Base-by-base conservation (phyloP, 2,329 filamentous ascomycete species). In the Scedosporium apiospermum region DNA sequence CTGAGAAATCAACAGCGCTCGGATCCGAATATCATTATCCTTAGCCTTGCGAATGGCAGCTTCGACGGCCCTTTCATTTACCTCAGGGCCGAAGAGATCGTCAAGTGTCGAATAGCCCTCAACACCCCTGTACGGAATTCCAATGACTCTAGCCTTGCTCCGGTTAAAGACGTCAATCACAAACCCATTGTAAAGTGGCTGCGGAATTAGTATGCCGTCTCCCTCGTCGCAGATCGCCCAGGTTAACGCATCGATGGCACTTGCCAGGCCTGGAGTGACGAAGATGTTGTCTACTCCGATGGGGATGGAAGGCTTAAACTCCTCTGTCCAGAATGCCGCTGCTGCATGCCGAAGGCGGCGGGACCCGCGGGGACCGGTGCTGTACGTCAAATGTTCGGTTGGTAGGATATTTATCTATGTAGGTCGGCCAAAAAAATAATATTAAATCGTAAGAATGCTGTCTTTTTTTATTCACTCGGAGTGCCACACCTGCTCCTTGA, bases 151-250 rank as follows among this genome's bases (percentile, higher is more conserved):
- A 0, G 51, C 67, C 6, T 65, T 62, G 49, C 63, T 63, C 14
- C 70, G 58, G 14, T 67, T 63, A 0, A 64, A 41, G 9, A 68
- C 53, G 44, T 72, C 69, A 7, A 68, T 49, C 14, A 61, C 41
- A 59, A 71, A 73, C 1, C 68, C 69, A 21, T 68, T 67, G 63
- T 72, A 73, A n/a, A 69, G 67, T 0, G 71, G 71, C 53, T 66
- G 65, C 6, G 68, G 68, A 34, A 72, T 65, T n/a, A 73, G 57
- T 10, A 72, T 67, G 9, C 69, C 71, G 21, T 70, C 66, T 5
- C 67, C 67, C 14, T 72, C 69, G 58, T 72, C 66, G 57, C 69
- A 71, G 38, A 72, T 58, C 2, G 69, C 51, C 67, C 68, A 72
- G 1, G 65, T 63, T 23, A 71, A 42, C 6, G 64, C 64, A 63